These are phyloP conservation scores for Hysterium pulicare DNA, from an alignment of 2,329 filamentous ascomycete species.

Conservation along the genomic window DNA sequence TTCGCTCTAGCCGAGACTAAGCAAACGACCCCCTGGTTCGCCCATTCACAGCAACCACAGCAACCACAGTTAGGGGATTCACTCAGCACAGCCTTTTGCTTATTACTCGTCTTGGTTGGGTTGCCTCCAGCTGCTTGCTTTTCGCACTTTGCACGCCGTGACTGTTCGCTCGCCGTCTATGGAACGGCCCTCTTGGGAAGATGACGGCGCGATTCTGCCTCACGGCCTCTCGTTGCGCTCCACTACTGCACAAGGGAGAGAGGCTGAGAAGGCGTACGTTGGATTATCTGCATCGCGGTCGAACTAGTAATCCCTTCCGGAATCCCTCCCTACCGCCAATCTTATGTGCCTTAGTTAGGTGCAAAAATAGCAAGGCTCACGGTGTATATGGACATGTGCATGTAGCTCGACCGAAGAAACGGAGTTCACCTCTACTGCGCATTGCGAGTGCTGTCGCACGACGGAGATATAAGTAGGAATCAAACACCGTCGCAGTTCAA, in stretches of 20 bases:
- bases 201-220: too few species aligned
- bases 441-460: too few species aligned
- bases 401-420: too few species aligned
- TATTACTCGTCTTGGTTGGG: not conserved
- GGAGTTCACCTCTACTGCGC: too few species aligned
- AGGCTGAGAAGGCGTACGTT: conserved; percentile 1
- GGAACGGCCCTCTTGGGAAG: too few species aligned
- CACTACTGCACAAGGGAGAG: not conserved
- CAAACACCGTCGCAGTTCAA: too few species aligned
- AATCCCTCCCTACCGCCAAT: not conserved
- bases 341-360: not conserved
- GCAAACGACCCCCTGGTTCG: not conserved
- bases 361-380: not conserved
- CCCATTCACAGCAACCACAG: not conserved
- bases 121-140: too few species aligned
- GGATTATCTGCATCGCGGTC: not conserved
- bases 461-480: too few species aligned
- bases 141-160: not conserved
- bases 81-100: not conserved
- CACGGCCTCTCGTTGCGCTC: not conserved
- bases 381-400: too few species aligned
- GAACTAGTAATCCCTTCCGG: not conserved
- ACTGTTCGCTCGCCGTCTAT: too few species aligned
- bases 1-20: not conserved
- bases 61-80: not conserved